phyloP scores from a whole-genome alignment of 2,329 filamentous ascomycete genomes.

The Neoarthrinium moseri region DNA sequence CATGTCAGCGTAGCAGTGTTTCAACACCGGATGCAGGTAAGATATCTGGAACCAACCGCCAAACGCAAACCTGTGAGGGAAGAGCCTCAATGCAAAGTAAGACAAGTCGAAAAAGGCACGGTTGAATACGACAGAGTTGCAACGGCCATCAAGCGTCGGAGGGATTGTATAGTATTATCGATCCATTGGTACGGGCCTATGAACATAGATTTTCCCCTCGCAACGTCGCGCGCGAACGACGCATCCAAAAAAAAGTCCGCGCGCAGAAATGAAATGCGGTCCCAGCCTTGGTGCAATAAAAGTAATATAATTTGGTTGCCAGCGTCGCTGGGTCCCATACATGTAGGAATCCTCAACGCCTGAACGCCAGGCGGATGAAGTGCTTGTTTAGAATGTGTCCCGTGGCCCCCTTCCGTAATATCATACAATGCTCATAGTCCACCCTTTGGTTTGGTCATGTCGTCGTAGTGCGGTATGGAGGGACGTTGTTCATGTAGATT shows the following conservation, averaged over 20 bases:
- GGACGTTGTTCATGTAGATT: neutral
- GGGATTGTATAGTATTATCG: neutral
- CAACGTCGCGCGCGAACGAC: too few relatives aligned
- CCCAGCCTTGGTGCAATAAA: neutral
- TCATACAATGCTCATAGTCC: slow-evolving; percentile 12
- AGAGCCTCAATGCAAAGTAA: too few relatives aligned
- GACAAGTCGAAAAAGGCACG: too few relatives aligned
- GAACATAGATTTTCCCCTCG: neutral
- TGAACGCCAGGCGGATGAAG: slow-evolving; percentile 3
- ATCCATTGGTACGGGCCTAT: neutral
- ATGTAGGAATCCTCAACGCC: neutral
- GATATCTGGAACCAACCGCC: slow-evolving; percentile 2
- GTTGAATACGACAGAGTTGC: too few relatives aligned
- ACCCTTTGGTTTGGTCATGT: neutral
- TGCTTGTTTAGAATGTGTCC: neutral
- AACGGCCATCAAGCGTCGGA: too few relatives aligned
- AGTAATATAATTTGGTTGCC: neutral
- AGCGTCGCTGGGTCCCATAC: neutral
- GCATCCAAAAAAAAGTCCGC: neutral
- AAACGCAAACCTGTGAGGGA: too few relatives aligned
- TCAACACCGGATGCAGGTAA: neutral
- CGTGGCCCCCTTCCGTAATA: neutral
- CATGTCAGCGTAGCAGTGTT: too few relatives aligned
- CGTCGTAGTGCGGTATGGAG: too few relatives aligned
- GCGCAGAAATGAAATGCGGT: neutral